Evolutionary conservation across 495 filamentous ascomycete species (phyloP).

Genomic region (Neurospora sp.): DNA sequence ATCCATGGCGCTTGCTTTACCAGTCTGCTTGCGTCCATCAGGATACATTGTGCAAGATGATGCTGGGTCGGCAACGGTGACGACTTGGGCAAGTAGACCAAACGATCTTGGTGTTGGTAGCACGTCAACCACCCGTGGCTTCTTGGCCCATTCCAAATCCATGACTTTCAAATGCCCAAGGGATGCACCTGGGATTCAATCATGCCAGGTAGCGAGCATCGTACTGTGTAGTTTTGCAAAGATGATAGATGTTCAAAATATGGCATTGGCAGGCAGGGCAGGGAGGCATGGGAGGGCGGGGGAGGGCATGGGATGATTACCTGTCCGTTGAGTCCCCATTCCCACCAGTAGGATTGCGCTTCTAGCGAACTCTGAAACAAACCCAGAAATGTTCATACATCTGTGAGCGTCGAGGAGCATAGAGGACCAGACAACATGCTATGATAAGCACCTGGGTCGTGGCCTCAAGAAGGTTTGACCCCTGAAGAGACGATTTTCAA

Average conservation of each 20-base stretch:
- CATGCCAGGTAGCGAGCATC: neutral
- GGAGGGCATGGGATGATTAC: neutral
- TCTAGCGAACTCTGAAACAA: neutral
- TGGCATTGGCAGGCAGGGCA: neutral
- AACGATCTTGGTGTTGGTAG: neutral
- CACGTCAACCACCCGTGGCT: neutral
- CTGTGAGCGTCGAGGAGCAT: neutral
- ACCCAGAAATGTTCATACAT: neutral
- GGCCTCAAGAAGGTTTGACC: neutral
- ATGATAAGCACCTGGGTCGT: neutral
- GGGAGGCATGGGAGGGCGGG: neutral
- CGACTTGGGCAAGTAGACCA: neutral
- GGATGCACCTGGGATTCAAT: neutral
- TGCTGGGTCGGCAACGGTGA: neutral
- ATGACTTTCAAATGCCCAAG: neutral
- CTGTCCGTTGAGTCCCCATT: neutral
- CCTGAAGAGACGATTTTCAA: neutral
- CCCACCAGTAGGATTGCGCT: neutral
- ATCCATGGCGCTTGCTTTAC: neutral
- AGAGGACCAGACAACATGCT: neutral
- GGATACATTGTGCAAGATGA: neutral
- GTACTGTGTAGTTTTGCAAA: neutral
- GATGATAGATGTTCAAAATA: neutral
- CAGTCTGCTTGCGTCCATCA: neutral
- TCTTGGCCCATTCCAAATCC: neutral